Percentiles rank a stretch among this genome's conserved stretches.
Evolutionary conservation across 768 basidiomycete genomes (phyloP).

Genomic region (Trametes villosa): DNA sequence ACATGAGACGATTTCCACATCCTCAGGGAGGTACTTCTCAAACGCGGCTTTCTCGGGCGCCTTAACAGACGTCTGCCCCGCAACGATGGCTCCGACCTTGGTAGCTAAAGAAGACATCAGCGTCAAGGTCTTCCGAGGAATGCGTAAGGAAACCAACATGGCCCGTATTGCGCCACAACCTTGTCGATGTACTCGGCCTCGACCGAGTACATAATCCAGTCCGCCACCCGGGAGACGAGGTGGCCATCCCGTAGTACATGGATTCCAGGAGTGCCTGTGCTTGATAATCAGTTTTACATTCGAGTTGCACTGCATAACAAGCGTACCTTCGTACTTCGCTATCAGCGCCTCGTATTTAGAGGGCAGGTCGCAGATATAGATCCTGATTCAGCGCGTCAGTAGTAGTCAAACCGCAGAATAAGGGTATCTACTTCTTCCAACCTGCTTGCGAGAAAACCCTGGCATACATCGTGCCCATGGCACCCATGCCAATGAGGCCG

Average conservation of each 20-base stretch:
- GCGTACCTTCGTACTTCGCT: conserved; percentile 60
- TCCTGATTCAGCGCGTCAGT: conserved; percentile 54
- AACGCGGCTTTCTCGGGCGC: conserved; percentile 91
- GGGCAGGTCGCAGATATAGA: conserved; percentile 88
- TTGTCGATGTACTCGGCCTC: conserved; percentile 86
- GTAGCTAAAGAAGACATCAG: conserved; percentile 59
- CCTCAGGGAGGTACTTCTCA: conserved; percentile 82
- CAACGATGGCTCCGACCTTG: conserved; percentile 88
- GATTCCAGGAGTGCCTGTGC: conserved; percentile 60
- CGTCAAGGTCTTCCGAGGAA: too few relatives aligned
- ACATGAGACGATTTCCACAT: conserved; percentile 88
- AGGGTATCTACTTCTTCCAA: conserved; percentile 71
- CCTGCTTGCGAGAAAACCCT: conserved; percentile 75
- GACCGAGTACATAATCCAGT: conserved; percentile 94
- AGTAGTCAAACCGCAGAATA: conserved; percentile 6
- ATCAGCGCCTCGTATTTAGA: conserved; percentile 68
- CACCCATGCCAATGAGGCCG: conserved; percentile 96
- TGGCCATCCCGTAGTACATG: conserved; percentile 80
- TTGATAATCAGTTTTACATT: neutral
- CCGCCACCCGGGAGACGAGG: conserved; percentile 83
- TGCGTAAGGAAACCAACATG: conserved; percentile 61
- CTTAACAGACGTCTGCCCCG: conserved; percentile 97
- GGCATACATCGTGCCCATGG: conserved; percentile 97
- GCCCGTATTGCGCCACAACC: conserved; percentile 89
- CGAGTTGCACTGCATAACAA: neutral